Conservation (phyloP, 2,329 filamentous ascomycete species). For the Sporothrix phasma region DNA sequence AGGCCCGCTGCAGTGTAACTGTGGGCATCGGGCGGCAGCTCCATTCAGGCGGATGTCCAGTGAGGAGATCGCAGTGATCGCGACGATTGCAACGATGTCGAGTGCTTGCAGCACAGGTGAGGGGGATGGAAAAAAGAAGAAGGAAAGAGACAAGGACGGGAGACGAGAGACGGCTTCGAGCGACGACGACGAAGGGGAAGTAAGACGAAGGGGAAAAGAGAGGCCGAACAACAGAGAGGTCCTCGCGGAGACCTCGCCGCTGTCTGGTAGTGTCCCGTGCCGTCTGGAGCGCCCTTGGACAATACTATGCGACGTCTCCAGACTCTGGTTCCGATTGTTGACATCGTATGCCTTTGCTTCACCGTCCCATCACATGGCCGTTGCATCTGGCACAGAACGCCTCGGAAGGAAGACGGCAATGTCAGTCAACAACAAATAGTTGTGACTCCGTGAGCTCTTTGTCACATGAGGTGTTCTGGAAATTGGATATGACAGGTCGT, state of each 20-base stretch:
- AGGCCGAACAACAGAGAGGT: neutral
- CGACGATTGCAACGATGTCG: neutral
- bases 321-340: neutral
- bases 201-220: neutral
- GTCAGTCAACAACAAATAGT: neutral
- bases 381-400: neutral
- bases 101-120: neutral
- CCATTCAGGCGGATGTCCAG: neutral
- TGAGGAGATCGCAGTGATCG: neutral
- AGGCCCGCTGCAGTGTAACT: neutral
- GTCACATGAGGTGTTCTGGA: neutral
- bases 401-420: neutral
- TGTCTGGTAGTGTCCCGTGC: neutral
- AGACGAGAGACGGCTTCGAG: no score
- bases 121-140: neutral
- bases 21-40: neutral
- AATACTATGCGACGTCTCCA: neutral
- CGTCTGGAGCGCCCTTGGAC: neutral
- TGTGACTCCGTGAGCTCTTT: neutral
- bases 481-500: neutral
- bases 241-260: neutral
- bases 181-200: neutral
- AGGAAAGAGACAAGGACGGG: neutral
- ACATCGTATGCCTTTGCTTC: neutral
- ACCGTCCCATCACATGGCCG: neutral